Conservation (phyloP, 192 early-diverging fungal genomes). For the Coemansia sp. region DNA sequence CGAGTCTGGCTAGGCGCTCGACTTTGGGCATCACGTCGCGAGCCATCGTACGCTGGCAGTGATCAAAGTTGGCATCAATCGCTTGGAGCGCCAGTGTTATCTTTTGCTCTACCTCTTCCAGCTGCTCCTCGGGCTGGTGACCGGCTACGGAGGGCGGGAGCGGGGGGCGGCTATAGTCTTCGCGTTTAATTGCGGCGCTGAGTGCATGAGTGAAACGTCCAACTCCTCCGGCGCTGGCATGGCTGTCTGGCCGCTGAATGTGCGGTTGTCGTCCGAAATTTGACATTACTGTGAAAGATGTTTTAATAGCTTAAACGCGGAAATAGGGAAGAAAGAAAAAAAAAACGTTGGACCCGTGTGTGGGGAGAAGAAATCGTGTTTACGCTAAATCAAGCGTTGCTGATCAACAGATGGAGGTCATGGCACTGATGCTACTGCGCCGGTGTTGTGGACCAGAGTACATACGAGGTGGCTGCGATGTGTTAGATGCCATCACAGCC, state of each 20-base stretch:
- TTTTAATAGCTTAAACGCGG: not conserved
- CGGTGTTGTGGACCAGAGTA: no score
- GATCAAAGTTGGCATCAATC: conserved; percentile 54
- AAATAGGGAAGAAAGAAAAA: not conserved
- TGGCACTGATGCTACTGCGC: no score
- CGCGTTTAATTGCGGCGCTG: conserved; percentile 35
- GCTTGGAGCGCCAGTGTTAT: conserved; percentile 48
- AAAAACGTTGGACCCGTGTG: not conserved
- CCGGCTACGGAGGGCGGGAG: conserved; percentile 4
- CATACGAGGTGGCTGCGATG: no score
- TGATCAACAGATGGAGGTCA: no score
- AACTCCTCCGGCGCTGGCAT: conserved; percentile 12
- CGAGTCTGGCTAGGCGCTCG: conserved; percentile 38
- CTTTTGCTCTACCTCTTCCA: conserved; percentile 54
- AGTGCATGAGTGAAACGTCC: conserved; percentile 36
- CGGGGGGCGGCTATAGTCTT: conserved; percentile 19
- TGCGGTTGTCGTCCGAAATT: conserved; percentile 22
- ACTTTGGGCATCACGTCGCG: conserved; percentile 52
- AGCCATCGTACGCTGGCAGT: conserved; percentile 49
- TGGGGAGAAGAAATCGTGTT: not conserved
- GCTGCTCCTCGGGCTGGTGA: conserved; percentile 31
- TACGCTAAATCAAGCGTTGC: not conserved
- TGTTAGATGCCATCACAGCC: no score
- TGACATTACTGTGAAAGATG: conserved; percentile 15
- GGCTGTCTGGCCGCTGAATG: conserved; percentile 24